These are phyloP conservation scores for Lyophyllum decastes DNA, from an alignment of 768 basidiomycete genomes.

Conservation along the genomic window DNA sequence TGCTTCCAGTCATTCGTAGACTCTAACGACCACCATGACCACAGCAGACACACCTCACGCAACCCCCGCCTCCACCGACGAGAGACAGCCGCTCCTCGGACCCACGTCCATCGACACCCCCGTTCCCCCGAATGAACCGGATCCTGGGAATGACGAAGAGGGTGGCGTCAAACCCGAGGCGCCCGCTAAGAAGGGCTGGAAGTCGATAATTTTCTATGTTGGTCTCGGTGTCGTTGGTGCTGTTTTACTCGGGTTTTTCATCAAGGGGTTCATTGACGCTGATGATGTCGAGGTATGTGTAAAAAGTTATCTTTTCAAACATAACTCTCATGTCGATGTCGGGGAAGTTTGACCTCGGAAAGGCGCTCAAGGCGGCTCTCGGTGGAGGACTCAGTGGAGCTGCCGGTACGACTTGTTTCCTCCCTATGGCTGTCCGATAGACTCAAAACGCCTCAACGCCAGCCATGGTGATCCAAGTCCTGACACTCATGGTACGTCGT, in stretches of 20 bases:
- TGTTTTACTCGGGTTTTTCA: conserved; percentile 48
- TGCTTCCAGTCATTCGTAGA: not conserved
- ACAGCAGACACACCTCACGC: conserved; percentile 1
- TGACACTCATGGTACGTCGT: conserved; percentile 71
- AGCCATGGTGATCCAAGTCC: conserved; percentile 95
- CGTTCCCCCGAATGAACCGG: not conserved
- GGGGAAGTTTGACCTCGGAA: conserved; percentile 75
- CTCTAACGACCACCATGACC: conserved; percentile 5
- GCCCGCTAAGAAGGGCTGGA: conserved; percentile 18
- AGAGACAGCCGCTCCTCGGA: conserved; percentile 25
- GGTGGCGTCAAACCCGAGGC: not conserved
- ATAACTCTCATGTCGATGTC: not conserved
- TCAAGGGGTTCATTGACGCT: conserved; percentile 72
- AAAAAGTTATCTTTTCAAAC: not conserved
- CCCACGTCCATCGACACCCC: not conserved
- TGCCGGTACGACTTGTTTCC: conserved; percentile 50
- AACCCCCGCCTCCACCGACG: conserved; percentile 11
- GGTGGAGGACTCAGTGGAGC: conserved; percentile 93
- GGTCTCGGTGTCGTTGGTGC: conserved; percentile 35
- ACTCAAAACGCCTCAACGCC: not conserved
- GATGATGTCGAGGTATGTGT: conserved; percentile 64
- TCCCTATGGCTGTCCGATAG: not conserved
- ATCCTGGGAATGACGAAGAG: conserved; percentile 1
- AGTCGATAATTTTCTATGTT: conserved; percentile 28
- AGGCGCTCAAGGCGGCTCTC: conserved; percentile 78